phyloP scores from a whole-genome alignment of 176 grass and related monocot species.

The Tuctoria greenei region DNA sequence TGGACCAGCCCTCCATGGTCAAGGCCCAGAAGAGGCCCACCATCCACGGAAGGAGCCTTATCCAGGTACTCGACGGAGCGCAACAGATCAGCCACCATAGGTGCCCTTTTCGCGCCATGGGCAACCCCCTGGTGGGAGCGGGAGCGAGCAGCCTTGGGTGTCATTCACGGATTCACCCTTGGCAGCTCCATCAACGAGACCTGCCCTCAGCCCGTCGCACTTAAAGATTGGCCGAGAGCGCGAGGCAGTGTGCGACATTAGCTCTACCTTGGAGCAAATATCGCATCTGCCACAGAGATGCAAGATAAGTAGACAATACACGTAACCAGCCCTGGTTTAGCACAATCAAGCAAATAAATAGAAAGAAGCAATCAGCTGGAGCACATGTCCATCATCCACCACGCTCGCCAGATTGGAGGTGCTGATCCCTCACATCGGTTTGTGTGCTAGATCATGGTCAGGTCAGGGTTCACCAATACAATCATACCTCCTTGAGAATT shows the following conservation, averaged over 20 bases:
- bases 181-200: constrained; percentile 56
- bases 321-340: constrained; percentile 49
- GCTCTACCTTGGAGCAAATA: constrained; percentile 98
- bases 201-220: constrained; percentile 42
- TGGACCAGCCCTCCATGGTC: constrained; percentile 42
- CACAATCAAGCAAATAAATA: constrained; percentile 52
- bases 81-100: constrained; percentile 40
- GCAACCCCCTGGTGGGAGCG: constrained; percentile 21
- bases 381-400: constrained; percentile 14
- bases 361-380: constrained; percentile 35
- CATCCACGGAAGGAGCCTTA: constrained; percentile 41
- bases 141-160: constrained; percentile 38
- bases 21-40: constrained; percentile 44
- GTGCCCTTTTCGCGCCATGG: constrained; percentile 53
- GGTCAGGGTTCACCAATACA: constrained; percentile 17
- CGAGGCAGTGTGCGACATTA: constrained; percentile 92
- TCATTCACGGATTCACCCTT: constrained; percentile 35
- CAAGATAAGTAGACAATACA: constrained; percentile 58
- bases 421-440: constrained; percentile 26
- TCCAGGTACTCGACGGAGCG: constrained; percentile 27
- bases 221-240: constrained; percentile 40
- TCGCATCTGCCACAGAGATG: constrained; percentile 97
- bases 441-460: constrained; percentile 33
- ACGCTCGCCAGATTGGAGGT: neutral
- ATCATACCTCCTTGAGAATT: constrained; percentile 87